These are phyloP conservation scores for Paecilomyces sp. DNA, from an alignment of 2,329 filamentous ascomycete genomes.

Conservation along the genomic window DNA sequence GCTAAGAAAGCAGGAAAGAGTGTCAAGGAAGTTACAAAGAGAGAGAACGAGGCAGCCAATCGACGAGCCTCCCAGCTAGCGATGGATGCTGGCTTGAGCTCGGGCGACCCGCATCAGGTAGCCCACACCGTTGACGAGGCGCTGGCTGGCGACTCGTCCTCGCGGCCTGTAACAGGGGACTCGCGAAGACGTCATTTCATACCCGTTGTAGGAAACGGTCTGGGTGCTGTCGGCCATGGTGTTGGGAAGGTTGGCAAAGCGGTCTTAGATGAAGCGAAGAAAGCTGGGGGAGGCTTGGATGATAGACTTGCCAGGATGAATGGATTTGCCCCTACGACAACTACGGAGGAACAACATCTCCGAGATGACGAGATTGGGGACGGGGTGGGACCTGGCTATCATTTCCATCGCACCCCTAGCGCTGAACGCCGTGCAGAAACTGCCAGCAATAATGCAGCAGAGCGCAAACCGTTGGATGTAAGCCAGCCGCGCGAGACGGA, in stretches of 20 bases:
- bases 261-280: slow-evolving; percentile 37
- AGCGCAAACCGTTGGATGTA: background rate
- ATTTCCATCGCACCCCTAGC: slow-evolving; percentile 2
- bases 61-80: slow-evolving; percentile 39
- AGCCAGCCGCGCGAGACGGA: background rate
- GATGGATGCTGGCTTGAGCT: slow-evolving; percentile 45
- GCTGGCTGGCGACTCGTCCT: slow-evolving; percentile 21
- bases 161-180: background rate
- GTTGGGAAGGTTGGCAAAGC: slow-evolving; percentile 39
- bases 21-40: slow-evolving; percentile 26
- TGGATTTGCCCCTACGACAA: slow-evolving; percentile 21
- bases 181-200: slow-evolving; percentile 25
- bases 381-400: slow-evolving; percentile 1
- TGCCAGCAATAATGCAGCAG: background rate
- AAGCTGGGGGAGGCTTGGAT: slow-evolving; percentile 30
- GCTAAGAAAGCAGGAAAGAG: slow-evolving; percentile 52
- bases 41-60: slow-evolving; percentile 46
- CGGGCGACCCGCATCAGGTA: slow-evolving; percentile 51
- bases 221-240: slow-evolving; percentile 46
- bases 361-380: slow-evolving; percentile 3
- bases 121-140: slow-evolving; percentile 44
- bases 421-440: slow-evolving; percentile 3
- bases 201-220: slow-evolving; percentile 43
- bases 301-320: slow-evolving; percentile 25
- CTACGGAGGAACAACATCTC: background rate